A percentile compares a stretch with the other conserved stretches of the same genome.
These are phyloP conservation scores for Spathaspora gorwiae DNA, from an alignment of 805 yeast species.

Conservation along the genomic window DNA sequence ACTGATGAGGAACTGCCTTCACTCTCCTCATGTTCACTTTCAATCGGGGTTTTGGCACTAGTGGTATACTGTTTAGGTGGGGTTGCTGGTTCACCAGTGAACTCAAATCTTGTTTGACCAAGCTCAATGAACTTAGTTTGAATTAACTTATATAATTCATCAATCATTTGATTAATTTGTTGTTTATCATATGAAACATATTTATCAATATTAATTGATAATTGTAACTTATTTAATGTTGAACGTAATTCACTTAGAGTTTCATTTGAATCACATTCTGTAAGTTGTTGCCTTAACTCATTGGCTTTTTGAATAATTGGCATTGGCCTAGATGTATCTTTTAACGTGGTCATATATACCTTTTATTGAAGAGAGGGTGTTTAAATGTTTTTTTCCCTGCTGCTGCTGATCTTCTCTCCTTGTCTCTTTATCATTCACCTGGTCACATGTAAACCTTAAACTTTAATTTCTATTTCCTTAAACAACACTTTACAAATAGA, in stretches of 20 bases:
- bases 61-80: slow-evolving; percentile 4
- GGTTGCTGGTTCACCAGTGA: slow-evolving; percentile 25
- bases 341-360: too few species aligned
- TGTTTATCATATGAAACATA: slow-evolving; percentile 17
- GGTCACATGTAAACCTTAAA: too few species aligned
- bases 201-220: background rate
- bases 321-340: too few species aligned
- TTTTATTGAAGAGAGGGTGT: too few species aligned
- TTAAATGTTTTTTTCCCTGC: too few species aligned
- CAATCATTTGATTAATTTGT: slow-evolving; percentile 14
- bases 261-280: background rate
- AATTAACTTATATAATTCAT: slow-evolving; percentile 15
- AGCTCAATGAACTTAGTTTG: slow-evolving; percentile 15
- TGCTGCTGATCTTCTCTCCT: too few species aligned
- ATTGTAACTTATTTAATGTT: background rate
- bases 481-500: too few species aligned
- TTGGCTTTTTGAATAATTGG: background rate
- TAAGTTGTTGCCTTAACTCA: background rate
- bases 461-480: too few species aligned
- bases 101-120: slow-evolving; percentile 16
- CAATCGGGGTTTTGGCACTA: background rate
- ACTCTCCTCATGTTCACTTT: background rate
- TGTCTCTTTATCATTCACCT: too few species aligned
- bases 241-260: background rate
- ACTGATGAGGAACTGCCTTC: background rate